phyloP scores from a whole-genome alignment of 1,139 yeast genomes.

The Hanseniaspora gamundiae region DNA sequence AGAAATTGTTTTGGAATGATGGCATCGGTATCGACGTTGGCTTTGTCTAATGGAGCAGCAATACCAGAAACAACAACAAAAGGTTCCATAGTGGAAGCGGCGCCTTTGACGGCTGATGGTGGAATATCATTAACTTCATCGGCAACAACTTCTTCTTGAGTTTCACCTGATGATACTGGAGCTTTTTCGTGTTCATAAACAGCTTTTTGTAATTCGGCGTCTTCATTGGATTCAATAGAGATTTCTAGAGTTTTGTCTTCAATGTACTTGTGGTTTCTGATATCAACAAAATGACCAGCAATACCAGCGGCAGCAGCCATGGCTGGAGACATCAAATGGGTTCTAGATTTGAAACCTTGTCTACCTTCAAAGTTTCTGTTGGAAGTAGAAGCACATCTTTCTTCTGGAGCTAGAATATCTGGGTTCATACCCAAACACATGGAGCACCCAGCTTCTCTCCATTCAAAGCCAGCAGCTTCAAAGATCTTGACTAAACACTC shows the following conservation, averaged over 20 bases:
- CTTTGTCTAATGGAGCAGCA: conserved; percentile 88
- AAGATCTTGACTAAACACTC: conserved; percentile 92
- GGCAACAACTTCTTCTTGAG: conserved; percentile 25
- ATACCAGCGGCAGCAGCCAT: conserved; percentile 99
- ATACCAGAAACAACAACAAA: conserved; percentile 68
- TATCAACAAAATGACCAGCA: conserved; percentile 81
- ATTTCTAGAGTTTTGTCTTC: conserved; percentile 53
- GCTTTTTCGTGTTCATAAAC: conserved; percentile 61
- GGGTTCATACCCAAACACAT: conserved; percentile 99
- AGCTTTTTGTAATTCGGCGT: conserved; percentile 51
- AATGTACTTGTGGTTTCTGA: conserved; percentile 63
- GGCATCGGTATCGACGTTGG: conserved; percentile 96
- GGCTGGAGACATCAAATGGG: conserved; percentile 96
- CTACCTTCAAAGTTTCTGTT: conserved; percentile 98
- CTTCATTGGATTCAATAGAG: conserved; percentile 38
- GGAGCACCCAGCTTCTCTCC: conserved; percentile 99
- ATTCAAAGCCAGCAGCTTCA: conserved; percentile 84
- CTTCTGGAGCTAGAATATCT: conserved; percentile 85
- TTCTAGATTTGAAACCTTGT: conserved; percentile 94
- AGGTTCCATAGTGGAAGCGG: conserved; percentile 56
- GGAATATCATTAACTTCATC: conserved; percentile 54
- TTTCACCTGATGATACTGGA: conserved; percentile 31
- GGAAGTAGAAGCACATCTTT: conserved; percentile 96
- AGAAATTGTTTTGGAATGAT: conserved; percentile 96
- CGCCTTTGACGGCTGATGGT: conserved; percentile 22